Base-by-base conservation (phyloP, 2,329 filamentous ascomycete species). In the Fusarium duplospermum region DNA sequence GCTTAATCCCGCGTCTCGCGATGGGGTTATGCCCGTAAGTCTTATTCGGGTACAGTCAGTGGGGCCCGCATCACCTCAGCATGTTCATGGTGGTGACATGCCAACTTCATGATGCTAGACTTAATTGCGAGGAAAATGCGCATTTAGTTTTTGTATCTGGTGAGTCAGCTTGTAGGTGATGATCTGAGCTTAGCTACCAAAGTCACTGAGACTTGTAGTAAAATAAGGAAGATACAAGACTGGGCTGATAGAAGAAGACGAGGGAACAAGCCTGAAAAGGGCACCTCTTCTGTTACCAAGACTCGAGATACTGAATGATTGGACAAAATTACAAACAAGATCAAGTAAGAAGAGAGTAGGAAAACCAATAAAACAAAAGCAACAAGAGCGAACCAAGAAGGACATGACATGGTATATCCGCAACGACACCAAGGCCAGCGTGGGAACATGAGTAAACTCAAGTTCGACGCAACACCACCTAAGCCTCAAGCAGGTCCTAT, bases 31-130 rank as follows among this genome's bases (percentile, higher is more conserved):
- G 56, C 22, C 56, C 56, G 33, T 38, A 11, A 16, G 42, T 56
- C 47, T 54, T 38, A 50, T 50, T 38, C 20, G 22, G 40, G 54
- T 20, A 38, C 38, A 56, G 45, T 38, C 62, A 72, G 71, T 74
- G 72, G 72, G 72, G 72, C 72, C 8, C n/a, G 10, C 35, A 69
- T 47, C 47, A 66, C 56, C 59, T 68, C 56, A 54, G 50, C 38
- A 42, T 20, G 71, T 42, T 74, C 68, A 72, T 74, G 36, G 62
- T 74, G 56, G 42, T 47, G 22, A 59, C 50, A 20, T 31, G 47
- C 40, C 40, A 60, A 42, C 18, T 35, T 33, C 33, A 54, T 50
- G 29, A 63, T 63, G n/a, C 10, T 24, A 22, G 29, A 4, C 13
- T 27, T 24, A 63, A n/a, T 29, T 27, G 22, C 36, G 35, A 24